Evolutionary conservation across 148 eudicot species (phyloP).

Genomic region (Persicaria tinctoria): DNA sequence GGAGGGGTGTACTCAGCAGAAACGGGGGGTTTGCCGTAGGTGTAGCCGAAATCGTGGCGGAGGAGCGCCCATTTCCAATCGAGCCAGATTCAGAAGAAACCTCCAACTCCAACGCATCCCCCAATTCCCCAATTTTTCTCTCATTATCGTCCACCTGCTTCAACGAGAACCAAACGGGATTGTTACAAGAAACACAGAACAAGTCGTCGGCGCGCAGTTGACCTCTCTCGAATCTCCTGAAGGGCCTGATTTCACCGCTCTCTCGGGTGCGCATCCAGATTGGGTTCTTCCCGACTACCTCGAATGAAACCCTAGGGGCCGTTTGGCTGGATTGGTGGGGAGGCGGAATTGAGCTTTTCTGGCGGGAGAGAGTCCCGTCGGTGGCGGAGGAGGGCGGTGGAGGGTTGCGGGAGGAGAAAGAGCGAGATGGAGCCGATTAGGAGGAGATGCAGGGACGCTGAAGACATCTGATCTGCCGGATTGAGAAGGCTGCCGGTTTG

Average conservation of each 20-base stretch:
- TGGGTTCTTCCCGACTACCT: conserved; percentile 74
- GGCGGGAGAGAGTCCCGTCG: no score
- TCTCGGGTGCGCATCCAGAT: conserved; percentile 39
- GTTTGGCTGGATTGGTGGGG: conserved; percentile 23
- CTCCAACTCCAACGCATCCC: conserved; percentile 29
- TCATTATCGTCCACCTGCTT: conserved; percentile 21
- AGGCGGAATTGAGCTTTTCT: no score
- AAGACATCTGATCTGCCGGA: no score
- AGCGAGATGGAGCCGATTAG: no score
- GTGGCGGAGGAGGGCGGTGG: no score
- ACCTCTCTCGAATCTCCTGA: conserved; percentile 52
- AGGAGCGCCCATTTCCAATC: conserved; percentile 19
- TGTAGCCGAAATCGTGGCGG: no score
- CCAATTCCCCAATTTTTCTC: conserved; percentile 21
- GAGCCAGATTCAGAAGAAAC: conserved; percentile 16
- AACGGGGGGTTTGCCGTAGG: no score
- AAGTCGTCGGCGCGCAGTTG: conserved; percentile 48
- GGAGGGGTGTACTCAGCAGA: no score
- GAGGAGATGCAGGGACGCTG: no score
- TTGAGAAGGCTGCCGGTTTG: no score
- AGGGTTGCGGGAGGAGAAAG: no score
- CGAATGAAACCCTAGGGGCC: conserved; percentile 33
- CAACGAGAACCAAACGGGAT: conserved; percentile 59
- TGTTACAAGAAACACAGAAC: conserved; percentile 57
- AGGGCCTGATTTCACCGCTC: conserved; percentile 35